Conservation (phyloP, 768 basidiomycete species). For the Ramaria sp. region DNA sequence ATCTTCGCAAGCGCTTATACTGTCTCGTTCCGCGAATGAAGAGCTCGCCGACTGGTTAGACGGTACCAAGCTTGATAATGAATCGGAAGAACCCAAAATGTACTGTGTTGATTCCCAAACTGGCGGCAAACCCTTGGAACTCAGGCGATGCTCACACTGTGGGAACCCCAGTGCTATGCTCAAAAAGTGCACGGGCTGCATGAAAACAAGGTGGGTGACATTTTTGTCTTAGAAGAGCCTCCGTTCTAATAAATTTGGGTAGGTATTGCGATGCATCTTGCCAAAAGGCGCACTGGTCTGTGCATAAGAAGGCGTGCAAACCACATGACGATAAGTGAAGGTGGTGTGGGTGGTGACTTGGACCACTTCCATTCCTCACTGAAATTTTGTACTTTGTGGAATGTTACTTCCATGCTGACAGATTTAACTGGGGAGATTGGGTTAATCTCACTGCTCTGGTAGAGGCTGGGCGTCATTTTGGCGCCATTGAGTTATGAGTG, state of each 20-base stretch:
- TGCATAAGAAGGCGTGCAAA: constrained; percentile 23
- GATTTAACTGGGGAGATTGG: too few relatives aligned
- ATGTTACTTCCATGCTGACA: too few relatives aligned
- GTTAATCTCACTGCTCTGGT: too few relatives aligned
- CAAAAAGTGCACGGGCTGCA: constrained; percentile 40
- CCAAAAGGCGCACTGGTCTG: constrained; percentile 27
- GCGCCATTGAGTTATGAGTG: too few relatives aligned
- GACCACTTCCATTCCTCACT: too few relatives aligned
- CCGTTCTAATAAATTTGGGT: constrained; percentile 9
- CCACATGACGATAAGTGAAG: neutral
- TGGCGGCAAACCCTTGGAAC: constrained; percentile 35
- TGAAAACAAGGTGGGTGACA: constrained; percentile 27
- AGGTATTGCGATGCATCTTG: constrained; percentile 36
- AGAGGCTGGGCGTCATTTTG: too few relatives aligned
- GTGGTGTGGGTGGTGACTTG: too few relatives aligned
- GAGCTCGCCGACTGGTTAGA: constrained; percentile 51
- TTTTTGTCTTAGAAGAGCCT: neutral
- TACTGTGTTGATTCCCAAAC: constrained; percentile 30
- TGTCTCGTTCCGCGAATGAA: constrained; percentile 34
- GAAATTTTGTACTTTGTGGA: too few relatives aligned
- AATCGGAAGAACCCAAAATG: constrained; percentile 18
- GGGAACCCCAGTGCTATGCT: constrained; percentile 50
- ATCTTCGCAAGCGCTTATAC: constrained; percentile 15
- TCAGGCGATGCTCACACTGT: constrained; percentile 58
- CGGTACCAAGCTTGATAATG: constrained; percentile 32